These are phyloP conservation scores for Oryza punctata DNA, from an alignment of 176 grass and related monocot genomes.

Conservation along the genomic window DNA sequence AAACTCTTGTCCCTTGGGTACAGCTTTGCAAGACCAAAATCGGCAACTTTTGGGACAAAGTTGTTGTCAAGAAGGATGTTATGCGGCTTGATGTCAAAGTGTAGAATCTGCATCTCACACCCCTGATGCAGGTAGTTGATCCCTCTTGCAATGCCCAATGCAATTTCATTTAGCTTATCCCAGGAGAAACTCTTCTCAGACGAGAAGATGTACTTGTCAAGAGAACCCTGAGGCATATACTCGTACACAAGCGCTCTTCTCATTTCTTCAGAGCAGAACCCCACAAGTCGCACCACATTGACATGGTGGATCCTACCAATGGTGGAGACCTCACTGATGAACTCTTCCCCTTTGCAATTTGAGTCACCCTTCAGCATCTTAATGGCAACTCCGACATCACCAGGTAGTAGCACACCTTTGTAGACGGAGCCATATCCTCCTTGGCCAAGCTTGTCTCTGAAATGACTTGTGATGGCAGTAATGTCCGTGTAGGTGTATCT, in stretches of 20 bases:
- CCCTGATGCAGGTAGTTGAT: not conserved
- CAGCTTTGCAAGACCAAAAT: not conserved
- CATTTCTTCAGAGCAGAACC: conserved; percentile 48
- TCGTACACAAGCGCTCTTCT: conserved; percentile 46
- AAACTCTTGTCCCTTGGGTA: not conserved
- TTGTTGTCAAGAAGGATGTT: conserved; percentile 53
- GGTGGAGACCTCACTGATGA: conserved; percentile 44
- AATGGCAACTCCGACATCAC: too few species aligned
- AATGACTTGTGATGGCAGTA: conserved; percentile 42
- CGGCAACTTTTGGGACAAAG: conserved; percentile 47
- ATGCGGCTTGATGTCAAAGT: conserved; percentile 45
- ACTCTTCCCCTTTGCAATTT: too few species aligned
- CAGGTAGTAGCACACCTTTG: too few species aligned
- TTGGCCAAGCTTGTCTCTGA: too few species aligned
- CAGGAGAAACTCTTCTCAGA: not conserved
- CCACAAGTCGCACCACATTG: conserved; percentile 37
- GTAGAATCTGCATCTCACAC: not conserved
- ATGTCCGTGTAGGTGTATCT: conserved; percentile 52
- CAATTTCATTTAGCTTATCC: not conserved
- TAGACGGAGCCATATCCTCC: too few species aligned
- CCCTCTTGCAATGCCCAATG: not conserved
- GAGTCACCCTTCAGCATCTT: conserved; percentile 16
- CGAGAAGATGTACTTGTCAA: not conserved
- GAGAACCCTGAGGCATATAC: conserved; percentile 54
- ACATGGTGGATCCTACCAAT: conserved; percentile 59